Evolutionary conservation across 106 monocot genomes (phyloP), one percentile per base, ranked within the genome.

Genomic region (Allium fistulosum): DNA sequence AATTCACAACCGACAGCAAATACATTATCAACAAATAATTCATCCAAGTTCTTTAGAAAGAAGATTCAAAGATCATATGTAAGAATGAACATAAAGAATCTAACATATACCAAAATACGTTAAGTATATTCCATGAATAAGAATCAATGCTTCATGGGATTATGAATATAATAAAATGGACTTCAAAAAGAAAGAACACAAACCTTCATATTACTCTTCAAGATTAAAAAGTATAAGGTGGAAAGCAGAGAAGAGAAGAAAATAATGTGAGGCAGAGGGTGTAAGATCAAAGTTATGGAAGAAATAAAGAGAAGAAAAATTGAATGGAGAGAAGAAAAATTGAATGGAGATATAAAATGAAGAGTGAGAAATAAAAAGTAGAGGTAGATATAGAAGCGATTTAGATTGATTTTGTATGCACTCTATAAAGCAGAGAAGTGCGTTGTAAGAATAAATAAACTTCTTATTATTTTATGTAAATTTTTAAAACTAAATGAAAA

Each of bases 371-470:
- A 37, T 37, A 37, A 4, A 66, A 66, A 66, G 66, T 51, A 51
- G 66, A 66, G 51, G 66, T 66, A 66, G 66, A 66, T 50, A 52
- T 51, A 51, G 66, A 12, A 26, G 66, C 52, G 66, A 66, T 66
- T 66, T 66, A 6, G 66, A 66, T 66, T 49, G 51, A 51, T 52
- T 66, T 66, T 66, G 66, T 51, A 49, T 66, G 17, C 4, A 26
- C 49, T 12, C 52, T 22, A 51, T 51, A 66, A 66, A 26, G 26
- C 15, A 26, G 13, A 52, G 22, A 7, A 7, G 22, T 8, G 49
- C 18, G 49, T 7, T 17, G 49, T 2, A 50, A 50, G 59, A 22
- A 9, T 17, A 59, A 59, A 59, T 13, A 59, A 18, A 4, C 5
- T 37, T 37, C 37, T 37, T 15, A 59, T 17, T 15, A 59, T 17